These are phyloP conservation scores for Vitis hybrid DNA, from an alignment of 177 flowering plant genomes.

Conservation along the genomic window DNA sequence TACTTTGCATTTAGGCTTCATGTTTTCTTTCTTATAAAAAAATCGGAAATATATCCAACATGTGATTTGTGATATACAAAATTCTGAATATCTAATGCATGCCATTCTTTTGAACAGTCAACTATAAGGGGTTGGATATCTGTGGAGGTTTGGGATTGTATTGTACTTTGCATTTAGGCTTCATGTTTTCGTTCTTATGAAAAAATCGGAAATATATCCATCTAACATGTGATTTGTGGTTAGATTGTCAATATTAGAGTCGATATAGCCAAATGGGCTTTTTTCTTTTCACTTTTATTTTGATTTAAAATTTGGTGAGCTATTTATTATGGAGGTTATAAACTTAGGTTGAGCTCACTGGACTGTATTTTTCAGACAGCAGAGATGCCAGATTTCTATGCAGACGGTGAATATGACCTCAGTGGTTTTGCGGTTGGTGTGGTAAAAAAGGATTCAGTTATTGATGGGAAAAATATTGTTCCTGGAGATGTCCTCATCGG, in stretches of 20 bases:
- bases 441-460: slow-evolving; percentile 77
- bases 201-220: too few species aligned
- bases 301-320: too few species aligned
- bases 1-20: too few species aligned
- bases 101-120: background rate
- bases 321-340: background rate
- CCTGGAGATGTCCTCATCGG: slow-evolving; percentile 92
- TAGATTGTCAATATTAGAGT: too few species aligned
- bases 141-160: too few species aligned
- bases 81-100: background rate
- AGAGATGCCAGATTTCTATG: slow-evolving; percentile 97
- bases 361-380: slow-evolving; percentile 64
- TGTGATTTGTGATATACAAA: background rate
- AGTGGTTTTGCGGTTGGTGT: slow-evolving; percentile 96
- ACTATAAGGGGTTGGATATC: background rate
- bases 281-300: too few species aligned
- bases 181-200: too few species aligned
- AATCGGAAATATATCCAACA: too few species aligned
- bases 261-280: too few species aligned
- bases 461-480: slow-evolving; percentile 78
- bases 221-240: too few species aligned
- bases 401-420: slow-evolving; percentile 87
- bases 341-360: background rate
- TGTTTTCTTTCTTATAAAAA: too few species aligned
- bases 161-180: too few species aligned